A percentile compares a stretch with the other conserved stretches of the same genome.
These are phyloP conservation scores for Cyclotella distinguenda DNA, from an alignment of 108 stramenopile genomes.

Conservation along the genomic window DNA sequence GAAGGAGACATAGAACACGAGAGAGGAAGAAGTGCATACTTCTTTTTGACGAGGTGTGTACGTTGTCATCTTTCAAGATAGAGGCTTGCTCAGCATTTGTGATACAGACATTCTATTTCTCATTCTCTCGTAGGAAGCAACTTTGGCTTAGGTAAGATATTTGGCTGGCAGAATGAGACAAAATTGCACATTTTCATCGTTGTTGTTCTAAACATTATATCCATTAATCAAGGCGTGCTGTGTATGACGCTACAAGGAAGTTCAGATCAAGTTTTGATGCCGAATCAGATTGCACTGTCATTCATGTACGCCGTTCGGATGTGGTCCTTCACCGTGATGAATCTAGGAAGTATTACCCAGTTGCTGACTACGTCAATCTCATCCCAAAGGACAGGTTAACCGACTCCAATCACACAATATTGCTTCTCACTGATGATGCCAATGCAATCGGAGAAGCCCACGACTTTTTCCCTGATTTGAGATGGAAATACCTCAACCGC, in stretches of 20 bases:
- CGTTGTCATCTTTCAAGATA: neutral
- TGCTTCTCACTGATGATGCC: constrained; percentile 36
- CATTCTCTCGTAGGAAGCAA: constrained; percentile 15
- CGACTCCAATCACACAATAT: constrained; percentile 31
- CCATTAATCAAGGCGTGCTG: constrained; percentile 10
- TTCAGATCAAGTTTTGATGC: constrained; percentile 13
- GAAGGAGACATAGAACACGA: constrained; percentile 11
- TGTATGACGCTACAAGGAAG: constrained; percentile 19
- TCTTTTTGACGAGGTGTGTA: constrained; percentile 24
- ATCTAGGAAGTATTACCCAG: constrained; percentile 14
- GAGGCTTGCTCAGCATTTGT: no score
- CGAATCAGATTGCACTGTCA: constrained; percentile 34
- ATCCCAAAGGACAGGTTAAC: constrained; percentile 14
- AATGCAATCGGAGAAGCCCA: constrained; percentile 38
- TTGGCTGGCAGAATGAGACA: neutral
- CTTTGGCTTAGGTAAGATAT: constrained; percentile 22
- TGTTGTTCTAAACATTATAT: neutral
- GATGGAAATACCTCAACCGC: constrained; percentile 28
- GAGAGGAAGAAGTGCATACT: constrained; percentile 16
- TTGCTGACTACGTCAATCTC: constrained; percentile 24
- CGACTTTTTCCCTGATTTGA: constrained; percentile 21
- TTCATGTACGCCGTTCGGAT: constrained; percentile 42
- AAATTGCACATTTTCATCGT: neutral
- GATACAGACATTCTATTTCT: neutral
- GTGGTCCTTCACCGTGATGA: constrained; percentile 1